Evolutionary conservation across 1,284 basidiomycete genomes (phyloP), one percentile per base, ranked within the genome.

Genomic region (Cryptococcus amylolentus): DNA sequence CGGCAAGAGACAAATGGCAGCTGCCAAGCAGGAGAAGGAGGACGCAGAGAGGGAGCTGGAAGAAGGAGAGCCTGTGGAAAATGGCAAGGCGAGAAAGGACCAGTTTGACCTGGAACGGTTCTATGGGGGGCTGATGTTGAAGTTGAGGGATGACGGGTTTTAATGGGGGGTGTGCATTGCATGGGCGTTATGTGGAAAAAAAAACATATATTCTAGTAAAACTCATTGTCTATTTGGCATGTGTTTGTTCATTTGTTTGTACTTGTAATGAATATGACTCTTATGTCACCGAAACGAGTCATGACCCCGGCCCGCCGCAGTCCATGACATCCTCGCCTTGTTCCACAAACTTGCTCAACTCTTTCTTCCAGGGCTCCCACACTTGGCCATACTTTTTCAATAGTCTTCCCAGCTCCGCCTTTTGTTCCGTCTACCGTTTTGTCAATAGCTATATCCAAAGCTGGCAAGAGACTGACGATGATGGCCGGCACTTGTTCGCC

Each of bases 401-500:
- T 50, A 96, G 79, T 50, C 80, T 69, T 16, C 82, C 81, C 37
- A 96, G 81, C 71, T 96, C 93, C 56, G 86, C 83, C 54, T 87
- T 81, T 77, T 97, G 92, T 72, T 94, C 91, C 68, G 78, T 84
- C 89, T 92, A 53, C 5, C 48, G 16, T 26, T 12, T 12, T 20
- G 20, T 31, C 27, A 18, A 37, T 9, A n/a, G 7, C 18, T 43
- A 28, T 38, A 52, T 27, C 23, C 49, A 13, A 16, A n/a, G 42
- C 26, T 10, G 45, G 46, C 46, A 53, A 50, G n/a, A 5, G 6
- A 81, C 89, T 77, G 67, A 90, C 89, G 63, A 92, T 80, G 66
- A 88, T 89, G 86, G 87, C 89, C 1, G 91, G 90, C 65, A 89
- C 82, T 68, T 89, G 83, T 2, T 89, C 88, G 26, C 84, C 89